These are phyloP conservation scores for Lyophyllum decastes DNA, from an alignment of 768 basidiomycete genomes.

Conservation along the genomic window DNA sequence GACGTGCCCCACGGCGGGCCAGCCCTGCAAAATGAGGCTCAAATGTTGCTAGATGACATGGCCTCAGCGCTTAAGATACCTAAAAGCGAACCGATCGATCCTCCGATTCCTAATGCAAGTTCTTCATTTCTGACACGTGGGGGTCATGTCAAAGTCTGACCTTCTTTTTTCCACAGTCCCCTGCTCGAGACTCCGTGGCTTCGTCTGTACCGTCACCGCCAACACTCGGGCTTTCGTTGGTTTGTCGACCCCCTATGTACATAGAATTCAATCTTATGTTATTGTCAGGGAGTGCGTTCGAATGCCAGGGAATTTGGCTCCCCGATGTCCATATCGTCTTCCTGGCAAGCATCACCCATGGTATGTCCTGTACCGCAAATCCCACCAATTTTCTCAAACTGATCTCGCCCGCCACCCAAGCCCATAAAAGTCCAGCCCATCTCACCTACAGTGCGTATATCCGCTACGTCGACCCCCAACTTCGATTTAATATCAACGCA, in stretches of 20 bases:
- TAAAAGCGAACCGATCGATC: constrained; percentile 19
- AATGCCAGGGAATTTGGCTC: neutral
- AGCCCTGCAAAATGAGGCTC: constrained; percentile 8
- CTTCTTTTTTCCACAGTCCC: constrained; percentile 1
- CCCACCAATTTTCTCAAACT: neutral
- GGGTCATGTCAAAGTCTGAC: neutral
- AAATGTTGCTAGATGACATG: constrained; percentile 15
- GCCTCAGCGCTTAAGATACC: constrained; percentile 8
- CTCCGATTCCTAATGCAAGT: constrained; percentile 15
- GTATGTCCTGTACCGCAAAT: neutral
- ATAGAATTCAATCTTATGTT: neutral
- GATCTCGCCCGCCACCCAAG: neutral
- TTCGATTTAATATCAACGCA: neutral
- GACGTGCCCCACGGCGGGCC: neutral
- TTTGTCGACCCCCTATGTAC: neutral
- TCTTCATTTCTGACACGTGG: neutral
- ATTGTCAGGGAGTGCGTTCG: neutral
- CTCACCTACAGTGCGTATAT: constrained; percentile 9
- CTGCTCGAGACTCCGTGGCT: constrained; percentile 1
- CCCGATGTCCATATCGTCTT: constrained; percentile 15
- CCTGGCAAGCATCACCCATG: neutral
- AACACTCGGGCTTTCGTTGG: neutral
- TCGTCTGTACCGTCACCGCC: constrained; percentile 4
- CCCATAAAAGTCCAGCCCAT: constrained; percentile 5
- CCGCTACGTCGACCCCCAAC: neutral